These are phyloP conservation scores for Hymenoscyphus albidus DNA, from an alignment of 2,329 filamentous ascomycete species.

Conservation along the genomic window DNA sequence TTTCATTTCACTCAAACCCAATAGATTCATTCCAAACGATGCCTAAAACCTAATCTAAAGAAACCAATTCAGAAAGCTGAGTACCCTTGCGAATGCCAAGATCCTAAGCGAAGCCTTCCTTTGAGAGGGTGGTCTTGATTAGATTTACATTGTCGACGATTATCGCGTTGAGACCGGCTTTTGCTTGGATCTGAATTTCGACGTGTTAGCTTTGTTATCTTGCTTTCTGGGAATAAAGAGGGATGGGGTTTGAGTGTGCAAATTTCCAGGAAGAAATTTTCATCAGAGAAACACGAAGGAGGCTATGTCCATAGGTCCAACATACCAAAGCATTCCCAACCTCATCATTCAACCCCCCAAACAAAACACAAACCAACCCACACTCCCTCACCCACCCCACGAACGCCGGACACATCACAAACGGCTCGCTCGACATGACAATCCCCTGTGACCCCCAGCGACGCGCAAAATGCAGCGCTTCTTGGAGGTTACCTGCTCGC, in stretches of 20 bases:
- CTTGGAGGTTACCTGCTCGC: slow-evolving; percentile 16
- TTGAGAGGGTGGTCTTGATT: slow-evolving; percentile 8
- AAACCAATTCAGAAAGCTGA: no score
- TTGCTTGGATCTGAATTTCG: slow-evolving; percentile 8
- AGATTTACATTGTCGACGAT: slow-evolving; percentile 10
- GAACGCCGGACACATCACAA: slow-evolving; percentile 11
- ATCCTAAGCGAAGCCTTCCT: neutral
- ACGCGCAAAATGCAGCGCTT: slow-evolving; percentile 15
- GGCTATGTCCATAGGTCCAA: neutral
- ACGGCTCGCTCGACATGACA: slow-evolving; percentile 11
- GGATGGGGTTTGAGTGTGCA: neutral
- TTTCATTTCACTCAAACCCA: no score
- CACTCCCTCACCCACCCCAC: slow-evolving; percentile 11
- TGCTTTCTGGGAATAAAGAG: neutral
- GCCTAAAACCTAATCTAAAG: no score
- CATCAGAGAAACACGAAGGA: no score
- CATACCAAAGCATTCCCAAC: slow-evolving; percentile 12
- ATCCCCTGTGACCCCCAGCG: slow-evolving; percentile 13
- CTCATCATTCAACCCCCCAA: slow-evolving; percentile 13
- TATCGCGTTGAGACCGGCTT: slow-evolving; percentile 9
- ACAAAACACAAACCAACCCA: slow-evolving; percentile 15
- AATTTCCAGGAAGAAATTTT: neutral
- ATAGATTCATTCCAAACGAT: no score
- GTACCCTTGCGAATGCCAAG: no score
- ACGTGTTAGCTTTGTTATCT: neutral